Conservation (phyloP, 2,329 filamentous ascomycete species). For the Claviceps capensis region DNA sequence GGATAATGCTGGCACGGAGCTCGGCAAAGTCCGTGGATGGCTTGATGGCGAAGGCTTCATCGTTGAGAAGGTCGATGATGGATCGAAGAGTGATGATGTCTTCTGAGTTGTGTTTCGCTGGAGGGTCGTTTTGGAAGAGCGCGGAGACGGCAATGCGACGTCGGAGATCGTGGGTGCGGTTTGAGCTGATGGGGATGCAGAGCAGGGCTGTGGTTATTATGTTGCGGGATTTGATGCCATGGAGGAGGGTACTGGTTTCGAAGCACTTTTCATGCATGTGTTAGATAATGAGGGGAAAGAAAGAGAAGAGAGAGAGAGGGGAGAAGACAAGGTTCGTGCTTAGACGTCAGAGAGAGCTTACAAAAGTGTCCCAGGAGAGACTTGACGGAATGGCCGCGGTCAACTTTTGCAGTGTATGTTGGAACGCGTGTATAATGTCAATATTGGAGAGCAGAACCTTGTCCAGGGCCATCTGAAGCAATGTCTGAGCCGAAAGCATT, state of each 20-base stretch:
- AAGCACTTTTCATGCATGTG: slow-evolving; percentile 28
- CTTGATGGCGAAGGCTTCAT: slow-evolving; percentile 37
- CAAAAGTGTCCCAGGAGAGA: slow-evolving; percentile 25
- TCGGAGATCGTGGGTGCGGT: slow-evolving; percentile 43
- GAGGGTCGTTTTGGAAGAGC: slow-evolving; percentile 37
- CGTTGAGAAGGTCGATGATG: slow-evolving; percentile 31
- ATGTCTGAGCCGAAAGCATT: slow-evolving; percentile 28
- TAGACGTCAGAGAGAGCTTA: slow-evolving; percentile 17
- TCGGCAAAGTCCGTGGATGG: slow-evolving; percentile 52
- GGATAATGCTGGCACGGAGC: slow-evolving; percentile 48
- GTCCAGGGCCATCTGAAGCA: slow-evolving; percentile 44
- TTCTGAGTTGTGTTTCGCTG: slow-evolving; percentile 28
- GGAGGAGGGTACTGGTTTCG: slow-evolving; percentile 32
- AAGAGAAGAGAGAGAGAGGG: background rate
- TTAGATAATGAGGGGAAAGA: background rate
- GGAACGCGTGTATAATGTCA: slow-evolving; percentile 25
- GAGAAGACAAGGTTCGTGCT: no score
- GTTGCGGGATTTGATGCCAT: slow-evolving; percentile 29
- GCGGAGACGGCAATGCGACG: slow-evolving; percentile 52
- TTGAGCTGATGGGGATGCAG: slow-evolving; percentile 40
- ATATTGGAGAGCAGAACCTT: slow-evolving; percentile 30
- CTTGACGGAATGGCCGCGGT: slow-evolving; percentile 24
- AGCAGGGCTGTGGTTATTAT: slow-evolving; percentile 45
- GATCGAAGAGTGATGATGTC: slow-evolving; percentile 26
- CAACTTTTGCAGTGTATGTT: slow-evolving; percentile 30